Evolutionary conservation across 2,329 filamentous ascomycete genomes (phyloP).

Genomic region (Claviceps digitariae): DNA sequence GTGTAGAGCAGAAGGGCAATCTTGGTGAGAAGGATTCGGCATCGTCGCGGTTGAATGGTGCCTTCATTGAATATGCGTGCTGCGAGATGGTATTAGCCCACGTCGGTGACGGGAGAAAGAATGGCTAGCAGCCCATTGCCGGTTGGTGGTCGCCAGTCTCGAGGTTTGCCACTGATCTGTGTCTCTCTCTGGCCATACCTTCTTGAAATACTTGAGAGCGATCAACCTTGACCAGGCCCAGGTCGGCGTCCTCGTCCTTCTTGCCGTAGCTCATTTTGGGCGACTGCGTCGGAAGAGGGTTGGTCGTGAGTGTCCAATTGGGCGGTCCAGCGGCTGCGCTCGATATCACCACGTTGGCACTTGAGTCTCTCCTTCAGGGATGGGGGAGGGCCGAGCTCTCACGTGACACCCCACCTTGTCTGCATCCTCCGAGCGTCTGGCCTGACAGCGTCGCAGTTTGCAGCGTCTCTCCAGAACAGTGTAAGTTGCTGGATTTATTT

Average conservation of each 20-base stretch:
- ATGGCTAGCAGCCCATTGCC: neutral
- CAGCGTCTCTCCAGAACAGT: too few relatives aligned
- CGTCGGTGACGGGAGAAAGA: neutral
- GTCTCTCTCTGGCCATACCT: slow-evolving; percentile 47
- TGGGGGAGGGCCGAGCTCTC: slow-evolving; percentile 13
- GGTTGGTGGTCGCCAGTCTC: neutral
- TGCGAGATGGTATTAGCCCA: slow-evolving; percentile 22
- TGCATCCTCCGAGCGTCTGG: too few relatives aligned
- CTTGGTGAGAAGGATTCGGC: slow-evolving; percentile 93
- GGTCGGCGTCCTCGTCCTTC: slow-evolving; percentile 96
- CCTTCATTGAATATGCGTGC: slow-evolving; percentile 96
- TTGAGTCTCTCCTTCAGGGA: slow-evolving; percentile 19
- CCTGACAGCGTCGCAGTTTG: too few relatives aligned
- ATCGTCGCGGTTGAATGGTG: slow-evolving; percentile 92
- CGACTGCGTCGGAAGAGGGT: slow-evolving; percentile 20
- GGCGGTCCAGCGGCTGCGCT: slow-evolving; percentile 16
- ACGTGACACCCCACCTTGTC: slow-evolving; percentile 19
- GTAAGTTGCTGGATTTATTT: neutral
- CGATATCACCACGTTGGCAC: slow-evolving; percentile 26
- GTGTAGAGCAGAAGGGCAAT: slow-evolving; percentile 93
- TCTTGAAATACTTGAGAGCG: slow-evolving; percentile 97
- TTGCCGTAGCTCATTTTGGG: slow-evolving; percentile 90
- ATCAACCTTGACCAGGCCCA: slow-evolving; percentile 90
- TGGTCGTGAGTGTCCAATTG: slow-evolving; percentile 20
- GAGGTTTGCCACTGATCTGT: slow-evolving; percentile 2